A percentile compares a stretch with the other conserved stretches of the same genome.
phyloP scores from a whole-genome alignment of 306 rosid genomes.

The Cyclanthera cordifolia region DNA sequence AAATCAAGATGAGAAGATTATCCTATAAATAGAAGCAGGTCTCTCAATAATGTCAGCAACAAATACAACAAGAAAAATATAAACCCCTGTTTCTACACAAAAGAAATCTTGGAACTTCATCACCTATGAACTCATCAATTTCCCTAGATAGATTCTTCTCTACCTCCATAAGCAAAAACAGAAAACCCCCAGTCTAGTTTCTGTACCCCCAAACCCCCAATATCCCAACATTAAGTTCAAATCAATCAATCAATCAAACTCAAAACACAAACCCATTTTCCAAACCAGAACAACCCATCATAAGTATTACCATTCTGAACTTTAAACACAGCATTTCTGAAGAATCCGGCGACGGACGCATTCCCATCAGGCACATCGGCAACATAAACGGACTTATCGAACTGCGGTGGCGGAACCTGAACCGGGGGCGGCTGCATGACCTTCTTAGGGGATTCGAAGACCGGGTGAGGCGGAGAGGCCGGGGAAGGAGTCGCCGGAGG shows the following conservation, averaged over 20 bases:
- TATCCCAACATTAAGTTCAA: not conserved
- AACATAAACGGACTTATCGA: constrained; percentile 28
- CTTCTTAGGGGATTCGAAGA: constrained; percentile 55
- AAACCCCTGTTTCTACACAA: not conserved
- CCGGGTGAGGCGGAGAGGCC: constrained; percentile 22
- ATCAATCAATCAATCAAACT: not conserved
- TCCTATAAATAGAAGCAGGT: no score
- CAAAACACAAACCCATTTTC: constrained; percentile 5
- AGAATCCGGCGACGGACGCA: constrained; percentile 46
- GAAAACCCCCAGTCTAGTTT: not conserved
- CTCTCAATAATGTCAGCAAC: not conserved
- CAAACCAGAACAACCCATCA: not conserved
- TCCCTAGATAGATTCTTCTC: not conserved
- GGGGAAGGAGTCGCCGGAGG: constrained; percentile 83
- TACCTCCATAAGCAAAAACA: not conserved
- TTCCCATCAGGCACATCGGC: constrained; percentile 28
- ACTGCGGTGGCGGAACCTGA: constrained; percentile 88
- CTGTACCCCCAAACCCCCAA: not conserved
- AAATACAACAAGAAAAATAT: not conserved
- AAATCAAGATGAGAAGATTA: no score
- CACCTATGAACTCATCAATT: not conserved
- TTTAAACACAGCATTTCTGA: constrained; percentile 61
- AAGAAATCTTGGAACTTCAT: not conserved
- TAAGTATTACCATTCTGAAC: constrained; percentile 56
- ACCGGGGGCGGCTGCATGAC: constrained; percentile 39